These are phyloP conservation scores for Biancaea sappan DNA, from an alignment of 306 rosid species.

Conservation along the genomic window DNA sequence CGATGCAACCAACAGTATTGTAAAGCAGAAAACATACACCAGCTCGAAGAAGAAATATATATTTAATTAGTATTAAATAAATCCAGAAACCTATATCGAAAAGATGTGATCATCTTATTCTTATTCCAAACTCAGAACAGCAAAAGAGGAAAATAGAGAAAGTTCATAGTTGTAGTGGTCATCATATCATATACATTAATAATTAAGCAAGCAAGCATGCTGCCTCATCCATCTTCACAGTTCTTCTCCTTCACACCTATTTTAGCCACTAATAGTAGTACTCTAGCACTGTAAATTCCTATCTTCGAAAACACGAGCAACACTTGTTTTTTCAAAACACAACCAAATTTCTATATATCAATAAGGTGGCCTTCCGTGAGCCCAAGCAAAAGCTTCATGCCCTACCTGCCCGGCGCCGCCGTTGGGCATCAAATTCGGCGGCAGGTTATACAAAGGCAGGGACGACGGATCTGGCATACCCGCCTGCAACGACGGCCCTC, in stretches of 20 bases:
- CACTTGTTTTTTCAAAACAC: neutral
- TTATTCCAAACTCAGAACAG: slow-evolving; percentile 49
- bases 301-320: slow-evolving; percentile 29
- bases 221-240: slow-evolving; percentile 35
- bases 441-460: slow-evolving; percentile 61
- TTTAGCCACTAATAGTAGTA: too few species aligned
- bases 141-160: slow-evolving; percentile 15
- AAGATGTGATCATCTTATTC: slow-evolving; percentile 38
- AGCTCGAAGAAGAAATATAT: neutral
- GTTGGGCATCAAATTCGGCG: slow-evolving; percentile 65
- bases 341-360: slow-evolving; percentile 18
- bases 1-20: slow-evolving; percentile 34
- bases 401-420: slow-evolving; percentile 69
- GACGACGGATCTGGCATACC: slow-evolving; percentile 72
- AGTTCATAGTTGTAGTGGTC: slow-evolving; percentile 14
- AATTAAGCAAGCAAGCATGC: slow-evolving; percentile 31
- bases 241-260: slow-evolving; percentile 44
- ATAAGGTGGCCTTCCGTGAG: slow-evolving; percentile 69
- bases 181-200: slow-evolving; percentile 33
- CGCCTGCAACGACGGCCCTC: slow-evolving; percentile 43
- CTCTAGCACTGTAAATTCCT: slow-evolving; percentile 32
- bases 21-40: slow-evolving; percentile 3
- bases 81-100: slow-evolving; percentile 29
- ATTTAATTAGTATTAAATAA: slow-evolving; percentile 29
- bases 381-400: slow-evolving; percentile 80